Evolutionary conservation across 495 filamentous ascomycete genomes (phyloP).

Genomic region (Physcia stellaris): DNA sequence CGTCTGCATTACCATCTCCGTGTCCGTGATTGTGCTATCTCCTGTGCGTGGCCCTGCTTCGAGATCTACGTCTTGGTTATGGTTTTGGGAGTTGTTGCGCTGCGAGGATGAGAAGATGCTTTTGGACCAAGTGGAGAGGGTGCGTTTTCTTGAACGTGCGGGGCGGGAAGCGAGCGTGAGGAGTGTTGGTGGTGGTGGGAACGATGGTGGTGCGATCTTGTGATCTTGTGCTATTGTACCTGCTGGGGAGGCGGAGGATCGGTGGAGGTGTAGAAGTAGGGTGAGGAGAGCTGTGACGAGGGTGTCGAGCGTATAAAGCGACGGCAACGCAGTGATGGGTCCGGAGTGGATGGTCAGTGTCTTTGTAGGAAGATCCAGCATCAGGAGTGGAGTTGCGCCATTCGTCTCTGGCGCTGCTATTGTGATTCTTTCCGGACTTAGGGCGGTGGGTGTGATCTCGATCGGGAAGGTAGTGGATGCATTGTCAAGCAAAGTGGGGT

Average conservation of each 20-base stretch:
- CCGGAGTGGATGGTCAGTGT: conserved; percentile 6
- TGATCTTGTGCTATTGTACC: neutral
- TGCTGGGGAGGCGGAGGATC: conserved; percentile 12
- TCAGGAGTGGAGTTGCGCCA: conserved; percentile 5
- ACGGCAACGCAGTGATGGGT: conserved; percentile 6
- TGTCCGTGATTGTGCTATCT: neutral
- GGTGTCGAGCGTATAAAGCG: conserved; percentile 16
- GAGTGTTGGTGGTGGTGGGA: conserved; percentile 5
- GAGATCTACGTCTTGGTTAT: conserved; percentile 1
- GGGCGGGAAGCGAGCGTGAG: conserved; percentile 6
- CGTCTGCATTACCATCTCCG: neutral
- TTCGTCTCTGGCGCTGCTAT: conserved; percentile 13
- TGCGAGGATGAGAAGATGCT: neutral
- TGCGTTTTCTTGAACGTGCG: conserved; percentile 7
- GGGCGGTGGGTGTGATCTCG: conserved; percentile 10
- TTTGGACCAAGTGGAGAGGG: neutral
- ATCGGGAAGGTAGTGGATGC: conserved; percentile 10
- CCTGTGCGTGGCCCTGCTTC: neutral
- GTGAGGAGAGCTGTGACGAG: conserved; percentile 13
- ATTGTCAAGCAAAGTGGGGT: conserved; percentile 13
- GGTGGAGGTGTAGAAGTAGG: conserved; percentile 17
- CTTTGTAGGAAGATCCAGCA: conserved; percentile 9
- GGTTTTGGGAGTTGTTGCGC: neutral
- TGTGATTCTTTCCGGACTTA: conserved; percentile 12
- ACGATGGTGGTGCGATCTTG: conserved; percentile 10